phyloP scores from a whole-genome alignment of 129 eudicot genomes.

The Calendula officinalis region DNA sequence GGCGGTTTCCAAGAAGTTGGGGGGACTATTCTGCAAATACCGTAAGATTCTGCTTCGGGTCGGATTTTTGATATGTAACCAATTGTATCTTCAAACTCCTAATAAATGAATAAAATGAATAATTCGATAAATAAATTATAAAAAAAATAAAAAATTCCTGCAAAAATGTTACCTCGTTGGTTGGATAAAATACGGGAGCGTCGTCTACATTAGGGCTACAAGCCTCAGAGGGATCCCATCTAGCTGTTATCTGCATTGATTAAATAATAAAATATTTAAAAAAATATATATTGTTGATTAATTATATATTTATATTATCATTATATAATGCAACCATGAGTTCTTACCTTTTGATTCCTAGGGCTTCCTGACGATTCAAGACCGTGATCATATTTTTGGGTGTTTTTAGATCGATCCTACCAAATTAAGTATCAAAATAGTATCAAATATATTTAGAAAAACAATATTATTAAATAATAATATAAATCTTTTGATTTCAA shows the following conservation, averaged over 20 bases:
- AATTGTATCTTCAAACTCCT: slow-evolving; percentile 77
- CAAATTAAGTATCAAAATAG: not conserved
- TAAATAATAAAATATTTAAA: not conserved
- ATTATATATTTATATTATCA: not conserved
- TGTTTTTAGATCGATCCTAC: slow-evolving; percentile 43
- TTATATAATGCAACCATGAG: not conserved
- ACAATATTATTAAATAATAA: not conserved
- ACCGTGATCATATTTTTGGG: slow-evolving; percentile 41
- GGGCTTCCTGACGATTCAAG: slow-evolving; percentile 56
- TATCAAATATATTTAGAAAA: slow-evolving; percentile 1
- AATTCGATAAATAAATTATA: slow-evolving; percentile 2
- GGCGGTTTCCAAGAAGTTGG: slow-evolving; percentile 76
- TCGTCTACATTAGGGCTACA: slow-evolving; percentile 61
- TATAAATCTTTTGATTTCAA: not conserved
- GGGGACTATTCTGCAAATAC: slow-evolving; percentile 73
- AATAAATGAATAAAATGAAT: slow-evolving; percentile 17
- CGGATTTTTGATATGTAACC: slow-evolving; percentile 63
- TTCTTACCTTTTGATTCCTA: slow-evolving; percentile 47
- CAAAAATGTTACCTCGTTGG: slow-evolving; percentile 43
- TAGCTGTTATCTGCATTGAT: slow-evolving; percentile 52
- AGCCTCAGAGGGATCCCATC: slow-evolving; percentile 64
- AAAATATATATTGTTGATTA: not conserved
- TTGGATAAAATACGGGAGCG: slow-evolving; percentile 69
- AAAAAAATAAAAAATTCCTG: not conserved
- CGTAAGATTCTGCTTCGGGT: slow-evolving; percentile 57